A percentile compares a stretch with the other conserved stretches of the same genome.
Evolutionary conservation across 306 rosid species (phyloP).

Genomic region (Vachellia collinsii): DNA sequence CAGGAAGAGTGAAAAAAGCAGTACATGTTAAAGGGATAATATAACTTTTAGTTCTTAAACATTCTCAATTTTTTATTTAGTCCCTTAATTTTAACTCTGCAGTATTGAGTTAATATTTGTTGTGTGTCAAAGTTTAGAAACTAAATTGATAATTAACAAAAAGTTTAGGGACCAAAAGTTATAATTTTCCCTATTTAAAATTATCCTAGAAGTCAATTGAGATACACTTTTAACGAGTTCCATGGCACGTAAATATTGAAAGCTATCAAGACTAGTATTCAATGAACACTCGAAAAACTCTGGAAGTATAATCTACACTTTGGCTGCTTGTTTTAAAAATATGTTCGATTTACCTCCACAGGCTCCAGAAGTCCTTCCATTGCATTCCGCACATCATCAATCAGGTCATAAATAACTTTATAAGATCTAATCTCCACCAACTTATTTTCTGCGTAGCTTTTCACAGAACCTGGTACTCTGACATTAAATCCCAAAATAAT

Average conservation of each 20-base stretch:
- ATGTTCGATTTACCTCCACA: slow-evolving; percentile 70
- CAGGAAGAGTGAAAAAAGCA: slow-evolving; percentile 18
- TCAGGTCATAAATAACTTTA: slow-evolving; percentile 89
- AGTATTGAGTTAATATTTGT: neutral
- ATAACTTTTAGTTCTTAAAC: neutral
- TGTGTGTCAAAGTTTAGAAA: neutral
- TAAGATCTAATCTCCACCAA: slow-evolving; percentile 89
- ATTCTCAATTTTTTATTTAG: neutral
- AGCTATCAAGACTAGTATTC: neutral
- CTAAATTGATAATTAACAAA: neutral
- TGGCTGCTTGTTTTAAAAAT: slow-evolving; percentile 7
- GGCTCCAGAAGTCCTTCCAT: slow-evolving; percentile 95
- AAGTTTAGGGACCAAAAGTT: neutral
- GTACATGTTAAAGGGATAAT: neutral
- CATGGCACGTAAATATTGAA: slow-evolving; percentile 19
- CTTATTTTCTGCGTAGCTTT: slow-evolving; percentile 85
- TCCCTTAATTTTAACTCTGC: neutral
- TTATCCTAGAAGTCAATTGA: neutral
- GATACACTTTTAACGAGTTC: slow-evolving; percentile 17
- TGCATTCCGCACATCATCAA: slow-evolving; percentile 89
- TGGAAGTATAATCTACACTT: slow-evolving; percentile 22
- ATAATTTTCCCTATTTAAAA: neutral
- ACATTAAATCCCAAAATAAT: slow-evolving; percentile 85
- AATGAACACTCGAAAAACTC: slow-evolving; percentile 27
- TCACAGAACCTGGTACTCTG: slow-evolving; percentile 80